Conservation (phyloP, 2,329 filamentous ascomycete species). For the Calonectria fujianensis region DNA sequence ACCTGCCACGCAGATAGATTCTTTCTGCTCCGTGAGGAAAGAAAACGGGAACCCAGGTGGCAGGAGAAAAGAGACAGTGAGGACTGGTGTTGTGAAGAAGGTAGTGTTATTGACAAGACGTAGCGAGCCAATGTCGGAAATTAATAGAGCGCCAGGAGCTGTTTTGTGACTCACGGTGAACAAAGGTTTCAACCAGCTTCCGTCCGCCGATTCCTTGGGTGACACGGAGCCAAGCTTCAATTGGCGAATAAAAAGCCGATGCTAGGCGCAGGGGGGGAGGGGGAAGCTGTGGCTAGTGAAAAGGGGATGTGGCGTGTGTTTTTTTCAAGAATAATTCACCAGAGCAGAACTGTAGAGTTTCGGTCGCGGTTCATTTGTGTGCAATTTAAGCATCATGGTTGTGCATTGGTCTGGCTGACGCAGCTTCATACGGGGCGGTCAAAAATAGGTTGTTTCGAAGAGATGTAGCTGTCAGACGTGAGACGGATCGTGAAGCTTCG, state of each 20-base stretch:
- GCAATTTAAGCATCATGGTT: not conserved
- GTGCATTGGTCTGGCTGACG: not conserved
- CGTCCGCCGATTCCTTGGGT: not conserved
- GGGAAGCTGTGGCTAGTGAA: constrained; percentile 27
- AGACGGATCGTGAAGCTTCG: not conserved
- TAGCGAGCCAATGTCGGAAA: constrained; percentile 8
- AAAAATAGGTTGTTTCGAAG: not conserved
- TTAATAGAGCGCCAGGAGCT: constrained; percentile 14
- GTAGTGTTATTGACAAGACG: constrained; percentile 1
- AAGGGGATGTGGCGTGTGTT: constrained; percentile 28
- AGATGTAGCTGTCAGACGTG: not conserved
- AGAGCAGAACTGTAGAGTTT: not conserved
- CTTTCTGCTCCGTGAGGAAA: not conserved
- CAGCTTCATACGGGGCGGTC: not conserved
- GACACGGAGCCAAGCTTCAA: constrained; percentile 23
- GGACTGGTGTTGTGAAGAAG: not conserved
- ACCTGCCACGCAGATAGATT: constrained; percentile 19
- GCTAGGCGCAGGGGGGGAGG: constrained; percentile 32
- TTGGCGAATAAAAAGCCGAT: constrained; percentile 42
- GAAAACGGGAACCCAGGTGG: not conserved
- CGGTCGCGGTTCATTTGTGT: not conserved
- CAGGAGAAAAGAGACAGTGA: not conserved
- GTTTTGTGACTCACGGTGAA: constrained; percentile 40
- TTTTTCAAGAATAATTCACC: not conserved
- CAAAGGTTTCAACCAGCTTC: constrained; percentile 32